These are phyloP conservation scores for Jaltomata sinuosa DNA, from an alignment of 257 asterid genomes.

Conservation along the genomic window DNA sequence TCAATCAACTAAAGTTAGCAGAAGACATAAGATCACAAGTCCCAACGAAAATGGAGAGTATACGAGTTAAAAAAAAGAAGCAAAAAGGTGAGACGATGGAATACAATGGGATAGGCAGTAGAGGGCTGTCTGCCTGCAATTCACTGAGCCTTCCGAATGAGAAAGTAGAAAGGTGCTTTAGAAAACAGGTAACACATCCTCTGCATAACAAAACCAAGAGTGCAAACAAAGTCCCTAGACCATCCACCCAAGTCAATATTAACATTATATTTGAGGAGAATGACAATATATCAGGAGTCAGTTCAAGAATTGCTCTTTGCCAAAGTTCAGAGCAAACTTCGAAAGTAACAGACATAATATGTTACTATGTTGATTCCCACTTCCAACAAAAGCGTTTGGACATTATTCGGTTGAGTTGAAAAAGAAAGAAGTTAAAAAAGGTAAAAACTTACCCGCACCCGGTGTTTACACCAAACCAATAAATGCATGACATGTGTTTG, in stretches of 20 bases:
- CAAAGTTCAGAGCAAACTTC: not conserved
- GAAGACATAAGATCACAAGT: not conserved
- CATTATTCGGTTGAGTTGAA: too few relatives aligned
- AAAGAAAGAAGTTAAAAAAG: too few relatives aligned
- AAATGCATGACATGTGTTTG: too few relatives aligned
- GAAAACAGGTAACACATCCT: not conserved
- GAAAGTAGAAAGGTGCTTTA: not conserved
- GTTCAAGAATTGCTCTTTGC: not conserved
- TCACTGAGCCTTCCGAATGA: not conserved
- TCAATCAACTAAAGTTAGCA: not conserved
- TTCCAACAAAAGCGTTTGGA: too few relatives aligned
- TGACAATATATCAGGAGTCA: too few relatives aligned
- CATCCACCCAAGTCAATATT: not conserved
- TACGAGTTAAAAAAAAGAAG: not conserved
- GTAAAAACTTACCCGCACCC: too few relatives aligned
- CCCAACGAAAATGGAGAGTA: not conserved
- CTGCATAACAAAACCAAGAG: not conserved
- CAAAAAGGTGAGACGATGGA: not conserved
- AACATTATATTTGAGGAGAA: not conserved
- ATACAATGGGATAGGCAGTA: not conserved
- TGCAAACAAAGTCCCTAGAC: not conserved
- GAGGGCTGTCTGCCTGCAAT: not conserved
- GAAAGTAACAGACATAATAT: not conserved
- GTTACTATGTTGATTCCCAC: not conserved
- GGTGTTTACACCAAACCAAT: too few relatives aligned